Conservation (phyloP, 2,329 filamentous ascomycete species). For the Penicillium expansum region DNA sequence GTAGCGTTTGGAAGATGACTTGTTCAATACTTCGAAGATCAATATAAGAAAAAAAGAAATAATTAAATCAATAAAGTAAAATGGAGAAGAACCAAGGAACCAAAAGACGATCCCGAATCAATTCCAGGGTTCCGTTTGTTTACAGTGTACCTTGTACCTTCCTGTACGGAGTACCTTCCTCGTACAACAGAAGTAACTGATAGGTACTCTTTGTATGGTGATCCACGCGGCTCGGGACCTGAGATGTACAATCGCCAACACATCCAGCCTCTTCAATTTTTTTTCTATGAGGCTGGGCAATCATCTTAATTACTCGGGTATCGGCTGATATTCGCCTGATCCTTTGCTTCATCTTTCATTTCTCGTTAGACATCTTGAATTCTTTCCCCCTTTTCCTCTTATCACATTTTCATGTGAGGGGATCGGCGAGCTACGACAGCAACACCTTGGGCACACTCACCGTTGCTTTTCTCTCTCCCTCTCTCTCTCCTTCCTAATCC, state of each 20-base stretch:
- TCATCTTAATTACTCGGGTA: not conserved
- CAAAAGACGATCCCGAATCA: slow-evolving; percentile 5
- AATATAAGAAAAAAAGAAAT: not conserved
- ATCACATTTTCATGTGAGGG: slow-evolving; percentile 24
- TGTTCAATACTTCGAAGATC: not conserved
- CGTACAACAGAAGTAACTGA: too few relatives aligned
- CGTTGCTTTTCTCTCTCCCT: not conserved
- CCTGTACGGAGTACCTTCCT: too few relatives aligned
- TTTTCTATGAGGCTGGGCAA: slow-evolving; percentile 6
- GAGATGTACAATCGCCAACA: slow-evolving; percentile 4
- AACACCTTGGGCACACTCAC: not conserved
- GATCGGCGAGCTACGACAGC: slow-evolving; percentile 20
- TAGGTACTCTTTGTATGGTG: slow-evolving; percentile 1
- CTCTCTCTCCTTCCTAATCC: slow-evolving; percentile 7
- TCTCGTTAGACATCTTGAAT: slow-evolving; percentile 10
- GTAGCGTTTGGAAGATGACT: not conserved
- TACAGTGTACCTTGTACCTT: not conserved
- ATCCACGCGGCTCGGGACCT: slow-evolving; percentile 1
- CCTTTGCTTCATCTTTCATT: slow-evolving; percentile 7
- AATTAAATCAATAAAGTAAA: too few relatives aligned
- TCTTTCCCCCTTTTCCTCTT: slow-evolving; percentile 6
- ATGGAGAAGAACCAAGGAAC: slow-evolving; percentile 5
- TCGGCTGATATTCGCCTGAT: slow-evolving; percentile 3
- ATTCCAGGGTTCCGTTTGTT: slow-evolving; percentile 3
- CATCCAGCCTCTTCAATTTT: slow-evolving; percentile 5